Evolutionary conservation across 2,329 filamentous ascomycete species (phyloP), one percentile per base, ranked within the genome.

Genomic region (Penicillium sp.): DNA sequence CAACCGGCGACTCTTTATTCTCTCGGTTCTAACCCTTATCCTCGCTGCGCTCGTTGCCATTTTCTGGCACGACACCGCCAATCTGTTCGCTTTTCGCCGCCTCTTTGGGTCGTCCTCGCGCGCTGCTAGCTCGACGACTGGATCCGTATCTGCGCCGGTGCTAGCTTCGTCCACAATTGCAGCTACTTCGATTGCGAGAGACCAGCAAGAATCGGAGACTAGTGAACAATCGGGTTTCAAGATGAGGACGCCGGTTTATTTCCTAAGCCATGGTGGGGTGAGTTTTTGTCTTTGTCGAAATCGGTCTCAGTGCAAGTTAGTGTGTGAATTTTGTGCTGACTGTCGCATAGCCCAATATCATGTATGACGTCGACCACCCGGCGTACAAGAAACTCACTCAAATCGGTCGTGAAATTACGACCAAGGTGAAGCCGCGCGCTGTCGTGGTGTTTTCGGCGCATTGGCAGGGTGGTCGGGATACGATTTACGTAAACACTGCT

Each of bases 391-490:
- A 88, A 56, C 83, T 92, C 4, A 83, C 88, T 65, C 73, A 80
- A 25, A 87, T 91, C 54, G 90, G 90, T 43, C 80, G 74, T 7
- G 89, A 92, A 68, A 91, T 92, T 70, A 91, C 88, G 0, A 79
- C 83, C 31, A 84, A 86, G 62, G 85, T 91, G 45, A 88, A 87
- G 67, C 90, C 90, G 1, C 87, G 85, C 62, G 90, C 89, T 1
- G 83, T 92, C 15, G 86, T 92, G 0, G 87, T 92, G 28, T 88
- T 93, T 71, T 91, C 89, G 0, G 90, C 89, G 0, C 90, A 93
- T 74, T 92, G 90, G 90, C 87, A 90, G 75, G 86, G 82, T 6
- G 56, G 69, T 1, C 75, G 76, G 41, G 78, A 82, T 66, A 80
- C 78, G 3, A 83, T 91, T 62, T 79, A 88, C 67, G 82, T 91